Base-by-base conservation (phyloP, 164 flowering plant species). In the Magnolia sinica region DNA sequence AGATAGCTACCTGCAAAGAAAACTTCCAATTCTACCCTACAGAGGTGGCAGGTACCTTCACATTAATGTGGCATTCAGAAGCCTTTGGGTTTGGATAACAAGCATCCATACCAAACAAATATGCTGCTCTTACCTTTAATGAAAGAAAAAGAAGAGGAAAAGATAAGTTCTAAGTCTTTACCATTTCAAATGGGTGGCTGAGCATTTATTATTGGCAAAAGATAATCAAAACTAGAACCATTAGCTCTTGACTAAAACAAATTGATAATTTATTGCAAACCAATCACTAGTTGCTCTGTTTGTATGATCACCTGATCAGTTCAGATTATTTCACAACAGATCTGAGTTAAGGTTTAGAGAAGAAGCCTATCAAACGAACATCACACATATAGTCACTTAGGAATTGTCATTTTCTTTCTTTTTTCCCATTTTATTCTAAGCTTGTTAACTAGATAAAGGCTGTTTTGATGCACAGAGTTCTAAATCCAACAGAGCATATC, bases 1-100 rank as follows among this genome's bases (percentile, higher is more conserved):
- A 55, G 18, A 16, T 14, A 49, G 10, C 11, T 2, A 74, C 68
- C 76, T 70, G 68, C 63, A 49, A 37, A 27, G 59, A 68, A 16
- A 61, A 61, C 49, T 78, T 50, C 70, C 23, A 68, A 63, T 59
- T 50, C 68, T 50, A 27, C 22, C 11, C 59, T 68, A 45, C 69
- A 69, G 5, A 16, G 69, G 45, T 19, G 50, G 61, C 23, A 29
- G 58, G 49, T 74, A 45, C 58, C 51, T 69, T 65, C 49, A 16
- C 68, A 37, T 69, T 50, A 45, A 8, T 20, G 23, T 64, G 68
- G 22, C 65, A 68, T 50, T 72, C 70, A 19, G 20, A 50, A 8
- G 23, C 65, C 61, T 64, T 52, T 10, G 27, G 31, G 31, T 20
- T 7, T 64, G 10, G 76, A 37, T 49, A 24, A 61, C 64, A 64